Base-by-base conservation (phyloP, 2,329 filamentous ascomycete genomes). In the Cercospora sojina region DNA sequence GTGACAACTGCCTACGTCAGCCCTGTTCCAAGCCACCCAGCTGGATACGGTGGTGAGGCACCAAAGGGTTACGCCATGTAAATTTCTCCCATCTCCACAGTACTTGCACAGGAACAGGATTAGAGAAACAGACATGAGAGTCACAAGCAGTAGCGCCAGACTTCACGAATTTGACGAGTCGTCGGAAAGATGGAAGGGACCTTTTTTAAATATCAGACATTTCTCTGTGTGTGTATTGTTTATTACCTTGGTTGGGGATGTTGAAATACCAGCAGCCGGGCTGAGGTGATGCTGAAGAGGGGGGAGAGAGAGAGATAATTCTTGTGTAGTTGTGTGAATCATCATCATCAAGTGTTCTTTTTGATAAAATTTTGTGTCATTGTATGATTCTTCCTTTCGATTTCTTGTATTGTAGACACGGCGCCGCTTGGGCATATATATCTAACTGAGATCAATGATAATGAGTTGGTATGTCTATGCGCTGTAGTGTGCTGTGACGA, bases 81-180 rank as follows among this genome's bases (percentile, higher is more conserved):
- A 53, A 53, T 27, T 23, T 16, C 3, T 7, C 9, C 43, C 10
- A 13, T 3, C 5, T 10, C 47, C 47, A 53, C 47, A 53, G 47
- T 53, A 53, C 47, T 53, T 27, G 20, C 5, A 25, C 1, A 51
- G 47, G 47, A 53, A 27, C 47, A 27, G 23, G 23, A 41, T 41
- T 41, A 41, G 35, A 53, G 20, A 25, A 25, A 53, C 47, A 27
- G 23, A 23, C 43, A 49, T 49, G n/a, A 59, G 58, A 59, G 58
- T 62, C 58, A 51, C 64, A 65, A 47, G 41, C 13, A 13, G 35
- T 7, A 47, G 43, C 13, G 47, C 47, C 58, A 65, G 59, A 61
- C 59, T 62, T 68, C 59, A 68, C 66, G 66, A 68, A 56, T 64
- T 66, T 64, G 66, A 65, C 59, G 64, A 32, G 57, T 57, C 43